Conservation (phyloP, 441 rosid species). For the Arabidopsis hybrid region DNA sequence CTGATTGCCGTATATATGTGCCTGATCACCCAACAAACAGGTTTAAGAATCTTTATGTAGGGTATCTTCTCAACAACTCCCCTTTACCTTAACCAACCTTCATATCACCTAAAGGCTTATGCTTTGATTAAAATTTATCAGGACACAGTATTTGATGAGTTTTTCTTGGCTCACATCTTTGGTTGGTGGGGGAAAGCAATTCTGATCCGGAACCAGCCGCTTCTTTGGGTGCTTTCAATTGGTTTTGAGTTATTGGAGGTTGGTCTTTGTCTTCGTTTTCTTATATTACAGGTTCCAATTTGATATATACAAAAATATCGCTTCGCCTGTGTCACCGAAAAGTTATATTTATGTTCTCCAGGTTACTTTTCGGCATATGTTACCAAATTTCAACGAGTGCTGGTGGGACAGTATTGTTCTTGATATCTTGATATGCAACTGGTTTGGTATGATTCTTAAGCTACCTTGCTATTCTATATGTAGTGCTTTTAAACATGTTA, state of each 20-base stretch:
- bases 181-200: slow-evolving; percentile 99
- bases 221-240: slow-evolving; percentile 96
- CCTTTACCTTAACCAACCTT: slow-evolving; percentile 5
- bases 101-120: slow-evolving; percentile 42
- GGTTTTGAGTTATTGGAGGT: slow-evolving; percentile 99
- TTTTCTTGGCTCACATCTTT: slow-evolving; percentile 96
- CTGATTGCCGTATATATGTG: slow-evolving; percentile 88
- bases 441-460: slow-evolving; percentile 85
- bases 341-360: slow-evolving; percentile 50
- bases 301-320: slow-evolving; percentile 11
- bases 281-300: slow-evolving; percentile 13
- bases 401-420: slow-evolving; percentile 99
- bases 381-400: slow-evolving; percentile 99
- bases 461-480: slow-evolving; percentile 3
- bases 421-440: slow-evolving; percentile 95
- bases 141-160: slow-evolving; percentile 97
- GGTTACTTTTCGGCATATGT: slow-evolving; percentile 98
- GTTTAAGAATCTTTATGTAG: slow-evolving; percentile 99
- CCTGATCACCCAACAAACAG: slow-evolving; percentile 93
- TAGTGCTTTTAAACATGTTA: not conserved
- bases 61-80: slow-evolving; percentile 67
- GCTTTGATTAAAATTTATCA: slow-evolving; percentile 42
- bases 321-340: slow-evolving; percentile 32
- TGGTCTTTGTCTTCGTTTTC: slow-evolving; percentile 41
- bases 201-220: slow-evolving; percentile 94